A percentile compares a stretch with the other conserved stretches of the same genome.
These are phyloP conservation scores for Solanum tarapatanum DNA, from an alignment of 257 asterid genomes.

Conservation along the genomic window DNA sequence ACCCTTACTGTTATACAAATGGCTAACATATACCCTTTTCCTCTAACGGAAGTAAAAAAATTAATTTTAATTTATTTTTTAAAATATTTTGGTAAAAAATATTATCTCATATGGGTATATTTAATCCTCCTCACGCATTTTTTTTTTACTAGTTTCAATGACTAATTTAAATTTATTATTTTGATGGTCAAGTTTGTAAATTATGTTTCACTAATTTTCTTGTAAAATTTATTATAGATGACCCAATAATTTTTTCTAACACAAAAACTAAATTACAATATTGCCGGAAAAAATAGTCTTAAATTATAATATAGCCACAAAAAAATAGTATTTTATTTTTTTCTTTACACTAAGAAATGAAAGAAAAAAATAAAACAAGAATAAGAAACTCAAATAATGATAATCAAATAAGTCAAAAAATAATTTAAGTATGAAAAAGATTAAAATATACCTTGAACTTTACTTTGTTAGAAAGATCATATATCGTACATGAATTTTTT, in stretches of 20 bases:
- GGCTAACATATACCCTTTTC: neutral
- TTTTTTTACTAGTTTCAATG: neutral
- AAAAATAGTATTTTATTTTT: no score
- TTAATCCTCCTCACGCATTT: neutral
- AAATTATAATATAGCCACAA: neutral
- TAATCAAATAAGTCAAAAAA: neutral
- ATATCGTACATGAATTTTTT: no score
- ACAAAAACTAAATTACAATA: neutral
- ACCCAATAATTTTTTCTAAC: neutral
- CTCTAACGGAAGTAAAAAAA: neutral
- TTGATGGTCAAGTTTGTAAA: neutral
- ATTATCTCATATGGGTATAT: neutral
- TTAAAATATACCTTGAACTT: no score
- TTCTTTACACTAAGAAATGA: neutral
- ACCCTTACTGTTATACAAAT: neutral
- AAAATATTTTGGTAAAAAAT: no score
- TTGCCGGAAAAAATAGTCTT: neutral
- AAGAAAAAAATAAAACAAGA: neutral
- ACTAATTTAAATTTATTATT: neutral
- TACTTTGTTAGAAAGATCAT: no score
- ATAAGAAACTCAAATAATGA: neutral
- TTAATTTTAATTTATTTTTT: no score
- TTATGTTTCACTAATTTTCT: neutral
- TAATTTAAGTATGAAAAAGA: neutral
- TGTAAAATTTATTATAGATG: neutral